Evolutionary conservation across 257 asterid species (phyloP).

Genomic region (Gentiana dahurica): DNA sequence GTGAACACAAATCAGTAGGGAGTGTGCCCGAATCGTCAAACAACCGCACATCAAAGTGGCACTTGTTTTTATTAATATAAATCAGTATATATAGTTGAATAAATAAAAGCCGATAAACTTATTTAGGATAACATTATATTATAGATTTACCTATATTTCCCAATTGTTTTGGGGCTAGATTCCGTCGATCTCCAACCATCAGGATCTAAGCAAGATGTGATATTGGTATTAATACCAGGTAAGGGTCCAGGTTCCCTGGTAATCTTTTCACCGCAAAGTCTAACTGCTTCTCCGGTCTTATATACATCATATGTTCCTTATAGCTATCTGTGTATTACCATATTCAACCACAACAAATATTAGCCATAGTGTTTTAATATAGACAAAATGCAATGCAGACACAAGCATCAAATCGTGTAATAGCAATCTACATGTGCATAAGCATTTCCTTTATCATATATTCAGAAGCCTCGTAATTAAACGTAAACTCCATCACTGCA

Average conservation of each 20-base stretch:
- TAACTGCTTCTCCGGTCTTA: constrained; percentile 23
- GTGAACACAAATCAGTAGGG: too few relatives aligned
- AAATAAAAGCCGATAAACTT: too few relatives aligned
- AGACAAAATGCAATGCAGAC: background rate
- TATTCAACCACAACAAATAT: background rate
- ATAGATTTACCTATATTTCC: too few relatives aligned
- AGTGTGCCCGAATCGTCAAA: too few relatives aligned
- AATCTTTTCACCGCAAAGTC: constrained; percentile 22
- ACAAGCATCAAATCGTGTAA: background rate
- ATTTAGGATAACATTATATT: too few relatives aligned
- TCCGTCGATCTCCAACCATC: constrained; percentile 31
- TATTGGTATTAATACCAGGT: constrained; percentile 28
- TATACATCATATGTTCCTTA: constrained; percentile 28
- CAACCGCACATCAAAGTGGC: too few relatives aligned
- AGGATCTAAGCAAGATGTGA: constrained; percentile 27
- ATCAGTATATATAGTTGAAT: too few relatives aligned
- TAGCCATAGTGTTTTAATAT: background rate
- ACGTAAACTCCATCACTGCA: constrained; percentile 62
- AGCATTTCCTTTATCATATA: constrained; percentile 75
- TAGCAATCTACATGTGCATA: constrained; percentile 53
- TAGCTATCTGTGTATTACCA: constrained; percentile 24
- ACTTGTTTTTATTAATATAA: too few relatives aligned
- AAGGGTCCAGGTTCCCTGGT: constrained; percentile 32
- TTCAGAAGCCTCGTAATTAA: constrained; percentile 50
- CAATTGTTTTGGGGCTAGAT: too few relatives aligned